Conservation (phyloP, 352 stramenopile genomes). For the Plasmopara viticola region DNA sequence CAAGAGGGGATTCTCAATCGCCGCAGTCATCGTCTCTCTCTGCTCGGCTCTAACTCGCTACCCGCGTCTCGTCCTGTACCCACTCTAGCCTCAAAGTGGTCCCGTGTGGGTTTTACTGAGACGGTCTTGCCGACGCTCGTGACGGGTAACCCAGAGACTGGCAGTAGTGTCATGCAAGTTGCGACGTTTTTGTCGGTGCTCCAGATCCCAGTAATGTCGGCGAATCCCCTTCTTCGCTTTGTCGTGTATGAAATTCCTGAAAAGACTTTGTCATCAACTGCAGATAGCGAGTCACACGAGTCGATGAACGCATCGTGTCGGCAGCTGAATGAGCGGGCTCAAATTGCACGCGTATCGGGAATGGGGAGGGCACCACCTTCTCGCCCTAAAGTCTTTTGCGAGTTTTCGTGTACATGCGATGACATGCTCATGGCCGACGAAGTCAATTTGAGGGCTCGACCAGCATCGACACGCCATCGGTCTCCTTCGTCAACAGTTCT, state of each 20-base stretch:
- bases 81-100: conserved; percentile 41
- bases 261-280: conserved; percentile 20
- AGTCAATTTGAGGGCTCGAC: conserved; percentile 49
- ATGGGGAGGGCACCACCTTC: conserved; percentile 52
- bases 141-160: conserved; percentile 22
- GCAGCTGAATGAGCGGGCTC: conserved; percentile 53
- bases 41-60: conserved; percentile 20
- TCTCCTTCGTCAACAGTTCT: conserved; percentile 26
- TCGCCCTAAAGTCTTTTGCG: conserved; percentile 66
- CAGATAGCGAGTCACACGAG: conserved; percentile 15
- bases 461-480: conserved; percentile 42
- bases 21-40: conserved; percentile 42
- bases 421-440: conserved; percentile 54
- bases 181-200: conserved; percentile 75
- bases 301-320: conserved; percentile 38
- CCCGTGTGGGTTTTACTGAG: conserved; percentile 69
- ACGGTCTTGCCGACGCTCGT: conserved; percentile 64
- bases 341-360: conserved; percentile 44
- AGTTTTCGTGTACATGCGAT: conserved; percentile 62
- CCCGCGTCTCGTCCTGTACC: conserved; percentile 26
- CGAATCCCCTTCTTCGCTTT: conserved; percentile 66
- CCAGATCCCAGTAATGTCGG: conserved; percentile 61
- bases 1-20: conserved; percentile 55
- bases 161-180: conserved; percentile 35
- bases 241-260: conserved; percentile 81